Evolutionary conservation across 2,329 filamentous ascomycete species (phyloP).

Genomic region (Arthroderma sp.): DNA sequence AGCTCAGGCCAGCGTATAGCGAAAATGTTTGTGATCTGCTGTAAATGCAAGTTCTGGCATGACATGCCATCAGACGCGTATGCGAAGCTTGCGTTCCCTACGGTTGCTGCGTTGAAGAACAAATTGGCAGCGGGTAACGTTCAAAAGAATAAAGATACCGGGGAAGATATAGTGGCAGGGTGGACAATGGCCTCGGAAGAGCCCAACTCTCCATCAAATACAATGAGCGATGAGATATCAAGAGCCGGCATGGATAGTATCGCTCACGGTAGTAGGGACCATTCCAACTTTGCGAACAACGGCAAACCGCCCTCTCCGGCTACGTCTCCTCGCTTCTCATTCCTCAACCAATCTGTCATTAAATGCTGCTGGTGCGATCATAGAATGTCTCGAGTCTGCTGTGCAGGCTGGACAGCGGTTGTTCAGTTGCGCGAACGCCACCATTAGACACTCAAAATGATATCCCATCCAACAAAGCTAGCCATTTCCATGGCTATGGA

Average conservation of each 20-base stretch:
- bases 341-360: conserved; percentile 1
- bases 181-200: background rate
- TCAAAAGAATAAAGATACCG: background rate
- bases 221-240: background rate
- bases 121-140: background rate
- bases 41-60: conserved; percentile 34
- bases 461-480: background rate
- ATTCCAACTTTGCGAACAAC: background rate
- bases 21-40: conserved; percentile 35
- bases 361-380: conserved; percentile 62
- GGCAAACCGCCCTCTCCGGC: background rate
- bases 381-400: conserved; percentile 57
- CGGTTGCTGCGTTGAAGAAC: background rate
- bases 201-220: background rate
- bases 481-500: background rate
- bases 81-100: conserved; percentile 24
- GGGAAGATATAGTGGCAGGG: background rate
- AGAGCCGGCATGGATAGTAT: background rate
- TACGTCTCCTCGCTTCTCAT: background rate
- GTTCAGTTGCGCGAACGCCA: conserved; percentile 53
- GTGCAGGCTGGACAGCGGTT: conserved; percentile 55
- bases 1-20: conserved; percentile 16
- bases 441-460: conserved; percentile 18
- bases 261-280: background rate
- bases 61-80: conserved; percentile 32